Evolutionary conservation across 2,329 filamentous ascomycete species (phyloP).

Genomic region (Aspergillus sp.): DNA sequence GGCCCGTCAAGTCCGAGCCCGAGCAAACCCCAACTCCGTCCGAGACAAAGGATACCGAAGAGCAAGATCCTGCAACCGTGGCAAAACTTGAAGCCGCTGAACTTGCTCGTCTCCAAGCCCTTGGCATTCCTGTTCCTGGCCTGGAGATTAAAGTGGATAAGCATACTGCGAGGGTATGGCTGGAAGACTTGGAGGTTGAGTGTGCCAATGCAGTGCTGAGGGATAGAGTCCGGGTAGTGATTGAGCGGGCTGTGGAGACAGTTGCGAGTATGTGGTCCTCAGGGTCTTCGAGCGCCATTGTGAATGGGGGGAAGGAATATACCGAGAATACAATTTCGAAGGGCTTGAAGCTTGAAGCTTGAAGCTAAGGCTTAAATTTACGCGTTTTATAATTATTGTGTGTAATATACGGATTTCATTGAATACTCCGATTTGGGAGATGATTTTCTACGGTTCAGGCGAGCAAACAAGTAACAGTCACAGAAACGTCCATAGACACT

Average conservation of each 20-base stretch:
- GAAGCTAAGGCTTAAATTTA: slow-evolving; percentile 22
- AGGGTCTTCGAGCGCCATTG: slow-evolving; percentile 21
- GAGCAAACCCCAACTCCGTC: slow-evolving; percentile 12
- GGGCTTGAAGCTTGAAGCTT: slow-evolving; percentile 21
- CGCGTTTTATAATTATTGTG: background rate
- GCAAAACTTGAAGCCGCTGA: slow-evolving; percentile 64
- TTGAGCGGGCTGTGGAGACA: slow-evolving; percentile 85
- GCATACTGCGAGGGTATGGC: slow-evolving; percentile 82
- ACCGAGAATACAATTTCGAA: slow-evolving; percentile 20
- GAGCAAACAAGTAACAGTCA: too few relatives aligned
- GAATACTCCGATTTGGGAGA: background rate
- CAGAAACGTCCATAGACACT: too few relatives aligned
- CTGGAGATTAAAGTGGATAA: slow-evolving; percentile 85
- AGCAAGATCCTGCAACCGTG: slow-evolving; percentile 45
- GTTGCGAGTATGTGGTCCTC: slow-evolving; percentile 67
- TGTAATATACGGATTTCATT: slow-evolving; percentile 4
- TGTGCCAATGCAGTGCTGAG: slow-evolving; percentile 74
- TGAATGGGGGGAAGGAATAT: slow-evolving; percentile 22
- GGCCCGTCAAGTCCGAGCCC: slow-evolving; percentile 14
- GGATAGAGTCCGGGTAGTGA: slow-evolving; percentile 82
- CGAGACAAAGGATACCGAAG: slow-evolving; percentile 29
- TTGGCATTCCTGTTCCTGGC: slow-evolving; percentile 89
- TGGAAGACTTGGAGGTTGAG: slow-evolving; percentile 89
- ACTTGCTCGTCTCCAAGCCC: slow-evolving; percentile 72
- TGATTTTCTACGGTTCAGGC: too few relatives aligned